phyloP scores from a whole-genome alignment of 495 filamentous ascomycete genomes.

The Trichodelitschia bisporula region DNA sequence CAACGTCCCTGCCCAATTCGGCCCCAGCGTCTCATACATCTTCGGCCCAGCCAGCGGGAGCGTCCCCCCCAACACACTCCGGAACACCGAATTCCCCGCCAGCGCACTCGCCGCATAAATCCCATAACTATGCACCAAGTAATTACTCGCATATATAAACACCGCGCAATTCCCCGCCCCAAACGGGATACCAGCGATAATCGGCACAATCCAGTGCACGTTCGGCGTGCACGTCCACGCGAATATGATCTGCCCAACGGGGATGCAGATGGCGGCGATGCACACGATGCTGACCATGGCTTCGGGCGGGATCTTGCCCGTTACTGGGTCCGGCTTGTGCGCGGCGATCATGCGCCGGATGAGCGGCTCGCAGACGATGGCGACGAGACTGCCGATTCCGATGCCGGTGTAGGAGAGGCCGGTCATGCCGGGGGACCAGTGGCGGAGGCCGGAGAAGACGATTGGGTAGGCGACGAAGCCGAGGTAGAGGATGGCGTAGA shows the following conservation, averaged over 20 bases:
- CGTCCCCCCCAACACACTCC: conserved; percentile 41
- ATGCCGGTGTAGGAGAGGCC: conserved; percentile 69
- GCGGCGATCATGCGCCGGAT: conserved; percentile 47
- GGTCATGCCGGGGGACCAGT: conserved; percentile 46
- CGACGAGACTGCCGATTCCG: conserved; percentile 44
- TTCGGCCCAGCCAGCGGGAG: conserved; percentile 48
- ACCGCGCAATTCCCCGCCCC: conserved; percentile 50
- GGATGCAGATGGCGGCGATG: conserved; percentile 39
- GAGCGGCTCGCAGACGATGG: conserved; percentile 42
- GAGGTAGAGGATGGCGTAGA: conserved; percentile 48
- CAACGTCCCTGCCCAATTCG: conserved; percentile 59
- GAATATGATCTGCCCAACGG: conserved; percentile 54
- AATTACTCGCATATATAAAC: conserved; percentile 63
- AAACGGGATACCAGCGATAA: conserved; percentile 56
- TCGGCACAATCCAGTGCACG: conserved; percentile 52
- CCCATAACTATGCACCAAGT: conserved; percentile 53
- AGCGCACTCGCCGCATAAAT: conserved; percentile 55
- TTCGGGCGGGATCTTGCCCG: conserved; percentile 42
- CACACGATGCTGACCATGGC: conserved; percentile 48
- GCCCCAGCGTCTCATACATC: conserved; percentile 44
- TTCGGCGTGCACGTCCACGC: conserved; percentile 52
- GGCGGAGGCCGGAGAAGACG: conserved; percentile 45
- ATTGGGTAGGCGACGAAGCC: conserved; percentile 75
- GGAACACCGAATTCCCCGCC: conserved; percentile 48
- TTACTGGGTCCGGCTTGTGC: conserved; percentile 41